Conservation (phyloP, 805 yeast species). For the Candida hispaniensis region DNA sequence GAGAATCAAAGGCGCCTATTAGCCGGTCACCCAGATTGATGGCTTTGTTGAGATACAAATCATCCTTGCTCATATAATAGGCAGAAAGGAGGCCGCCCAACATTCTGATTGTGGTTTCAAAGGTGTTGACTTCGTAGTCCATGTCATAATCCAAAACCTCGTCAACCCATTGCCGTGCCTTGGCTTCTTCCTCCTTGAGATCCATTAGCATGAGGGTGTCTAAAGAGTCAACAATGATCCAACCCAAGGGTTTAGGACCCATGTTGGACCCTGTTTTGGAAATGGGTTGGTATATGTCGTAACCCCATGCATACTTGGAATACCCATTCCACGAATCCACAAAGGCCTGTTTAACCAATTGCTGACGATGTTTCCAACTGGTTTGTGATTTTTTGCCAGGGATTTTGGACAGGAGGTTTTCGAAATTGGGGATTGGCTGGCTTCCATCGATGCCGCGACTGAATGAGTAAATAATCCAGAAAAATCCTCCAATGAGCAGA, state of each 20-base stretch:
- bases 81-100: conserved; percentile 88
- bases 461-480: conserved; percentile 35
- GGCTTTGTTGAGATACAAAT: conserved; percentile 65
- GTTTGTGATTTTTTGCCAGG: conserved; percentile 14
- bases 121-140: conserved; percentile 67
- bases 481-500: conserved; percentile 32
- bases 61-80: conserved; percentile 56
- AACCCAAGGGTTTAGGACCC: conserved; percentile 77
- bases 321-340: conserved; percentile 71
- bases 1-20: conserved; percentile 54
- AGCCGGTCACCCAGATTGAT: conserved; percentile 65
- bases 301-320: conserved; percentile 70
- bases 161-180: conserved; percentile 66
- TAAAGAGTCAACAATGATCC: conserved; percentile 83
- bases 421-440: conserved; percentile 7
- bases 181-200: conserved; percentile 44
- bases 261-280: conserved; percentile 52
- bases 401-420: conserved; percentile 15
- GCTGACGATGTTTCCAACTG: conserved; percentile 41
- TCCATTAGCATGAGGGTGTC: conserved; percentile 78
- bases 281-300: conserved; percentile 67
- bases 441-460: conserved; percentile 18
- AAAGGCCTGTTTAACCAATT: conserved; percentile 56
- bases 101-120: conserved; percentile 93
- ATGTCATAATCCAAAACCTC: conserved; percentile 58